These are phyloP conservation scores for Trichosporon ovoides DNA, from an alignment of 1,284 basidiomycete species.

Conservation along the genomic window DNA sequence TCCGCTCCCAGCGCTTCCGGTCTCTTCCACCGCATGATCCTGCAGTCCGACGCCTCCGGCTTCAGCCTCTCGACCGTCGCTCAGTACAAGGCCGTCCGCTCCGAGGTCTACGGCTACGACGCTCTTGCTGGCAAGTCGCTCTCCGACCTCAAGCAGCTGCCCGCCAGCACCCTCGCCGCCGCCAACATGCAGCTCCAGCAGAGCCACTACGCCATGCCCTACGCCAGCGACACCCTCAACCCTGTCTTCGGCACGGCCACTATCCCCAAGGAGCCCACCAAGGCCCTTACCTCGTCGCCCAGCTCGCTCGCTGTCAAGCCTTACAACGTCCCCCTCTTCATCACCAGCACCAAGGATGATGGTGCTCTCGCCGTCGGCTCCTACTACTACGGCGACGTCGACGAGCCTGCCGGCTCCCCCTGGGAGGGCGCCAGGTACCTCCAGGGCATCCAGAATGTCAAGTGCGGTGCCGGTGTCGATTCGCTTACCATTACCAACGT, in stretches of 20 bases:
- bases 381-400: constrained; percentile 37
- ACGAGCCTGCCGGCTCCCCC: neutral
- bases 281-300: constrained; percentile 59
- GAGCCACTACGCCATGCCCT: constrained; percentile 40
- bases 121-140: constrained; percentile 38
- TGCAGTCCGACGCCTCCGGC: constrained; percentile 72
- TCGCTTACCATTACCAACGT: neutral
- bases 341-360: constrained; percentile 67
- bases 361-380: constrained; percentile 59
- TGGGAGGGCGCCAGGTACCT: neutral
- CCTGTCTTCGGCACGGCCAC: constrained; percentile 33
- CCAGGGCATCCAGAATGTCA: neutral
- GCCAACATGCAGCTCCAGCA: constrained; percentile 30
- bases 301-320: constrained; percentile 57
- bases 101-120: constrained; percentile 53
- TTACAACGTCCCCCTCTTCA: constrained; percentile 59
- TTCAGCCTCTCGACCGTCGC: constrained; percentile 61
- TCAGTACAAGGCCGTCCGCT: constrained; percentile 58
- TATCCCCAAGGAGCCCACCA: constrained; percentile 53
- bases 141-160: constrained; percentile 55
- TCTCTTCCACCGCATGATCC: constrained; percentile 66
- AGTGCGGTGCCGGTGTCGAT: too few species aligned
- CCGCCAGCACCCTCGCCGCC: constrained; percentile 55
- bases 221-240: constrained; percentile 23
- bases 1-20: constrained; percentile 61